A percentile compares a stretch with the other conserved stretches of the same genome.
phyloP scores from a whole-genome alignment of 257 asterid species.

The Coffea canephora region DNA sequence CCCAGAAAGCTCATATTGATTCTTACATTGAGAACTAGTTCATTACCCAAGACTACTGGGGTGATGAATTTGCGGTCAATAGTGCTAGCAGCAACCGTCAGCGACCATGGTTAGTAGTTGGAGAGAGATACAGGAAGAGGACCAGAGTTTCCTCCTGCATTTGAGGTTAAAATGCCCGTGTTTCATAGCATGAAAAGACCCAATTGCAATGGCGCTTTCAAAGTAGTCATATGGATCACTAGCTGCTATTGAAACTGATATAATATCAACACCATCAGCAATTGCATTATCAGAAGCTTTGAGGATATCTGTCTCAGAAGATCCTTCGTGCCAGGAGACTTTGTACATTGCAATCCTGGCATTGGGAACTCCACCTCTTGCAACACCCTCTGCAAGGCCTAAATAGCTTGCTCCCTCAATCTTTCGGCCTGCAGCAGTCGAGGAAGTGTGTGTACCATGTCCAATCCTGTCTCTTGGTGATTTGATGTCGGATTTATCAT shows the following conservation, averaged over 20 bases:
- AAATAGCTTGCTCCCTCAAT: conserved; percentile 42
- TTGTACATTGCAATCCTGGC: conserved; percentile 54
- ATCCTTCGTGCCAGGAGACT: no score
- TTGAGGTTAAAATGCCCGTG: conserved; percentile 39
- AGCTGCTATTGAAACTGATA: not conserved
- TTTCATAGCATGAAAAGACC: conserved; percentile 48
- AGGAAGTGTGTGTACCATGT: conserved; percentile 12
- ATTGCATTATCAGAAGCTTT: conserved; percentile 10
- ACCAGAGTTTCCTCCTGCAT: conserved; percentile 38
- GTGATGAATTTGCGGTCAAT: conserved; percentile 40
- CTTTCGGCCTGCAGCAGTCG: conserved; percentile 3
- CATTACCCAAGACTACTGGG: conserved; percentile 34
- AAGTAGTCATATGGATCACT: not conserved
- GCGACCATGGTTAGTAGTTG: conserved; percentile 37
- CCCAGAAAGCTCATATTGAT: no score
- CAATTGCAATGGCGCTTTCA: conserved; percentile 35
- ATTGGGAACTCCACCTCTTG: conserved; percentile 57
- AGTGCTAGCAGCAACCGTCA: conserved; percentile 51
- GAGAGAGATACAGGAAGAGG: conserved; percentile 30
- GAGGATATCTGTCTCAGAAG: not conserved
- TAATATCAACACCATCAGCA: conserved; percentile 10
- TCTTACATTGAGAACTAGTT: conserved; percentile 29
- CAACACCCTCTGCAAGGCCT: conserved; percentile 51
- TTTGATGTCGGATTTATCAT: not conserved
- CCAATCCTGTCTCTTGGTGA: not conserved